Evolutionary conservation across 371 early-diverging fungal species (phyloP).

Genomic region (Amoeboaphelidium protococcarum): DNA sequence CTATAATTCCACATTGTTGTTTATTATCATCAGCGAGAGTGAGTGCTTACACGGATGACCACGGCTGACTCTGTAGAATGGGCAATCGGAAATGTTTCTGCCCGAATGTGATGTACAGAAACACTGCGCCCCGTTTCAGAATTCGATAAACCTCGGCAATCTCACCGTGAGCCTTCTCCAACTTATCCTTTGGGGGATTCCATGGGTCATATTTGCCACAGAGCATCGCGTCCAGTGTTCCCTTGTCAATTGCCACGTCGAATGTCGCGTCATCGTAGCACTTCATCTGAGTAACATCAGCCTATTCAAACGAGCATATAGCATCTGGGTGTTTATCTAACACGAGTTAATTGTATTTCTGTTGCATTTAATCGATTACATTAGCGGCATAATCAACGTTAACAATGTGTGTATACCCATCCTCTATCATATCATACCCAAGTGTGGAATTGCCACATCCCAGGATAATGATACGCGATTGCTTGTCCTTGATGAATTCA

Average conservation of each 20-base stretch:
- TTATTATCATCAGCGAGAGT: no score
- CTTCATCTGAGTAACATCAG: no score
- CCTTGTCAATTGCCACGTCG: constrained; percentile 61
- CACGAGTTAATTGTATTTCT: constrained; percentile 23
- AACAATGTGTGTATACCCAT: constrained; percentile 39
- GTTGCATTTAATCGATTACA: constrained; percentile 49
- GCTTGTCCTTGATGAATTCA: constrained; percentile 22
- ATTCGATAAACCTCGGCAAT: constrained; percentile 43
- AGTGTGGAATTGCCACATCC: constrained; percentile 49
- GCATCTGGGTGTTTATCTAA: no score
- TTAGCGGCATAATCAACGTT: constrained; percentile 53
- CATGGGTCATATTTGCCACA: constrained; percentile 61
- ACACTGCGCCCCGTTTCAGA: constrained; percentile 42
- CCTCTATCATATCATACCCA: constrained; percentile 22
- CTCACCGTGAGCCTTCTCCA: constrained; percentile 30
- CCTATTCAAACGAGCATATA: constrained; percentile 17
- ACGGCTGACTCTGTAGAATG: no score
- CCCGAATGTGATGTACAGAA: no score
- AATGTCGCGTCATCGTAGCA: constrained; percentile 25
- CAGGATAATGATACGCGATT: constrained; percentile 33
- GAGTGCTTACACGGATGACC: no score
- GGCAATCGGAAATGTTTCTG: no score
- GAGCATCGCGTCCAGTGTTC: constrained; percentile 21
- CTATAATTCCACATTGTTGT: no score
- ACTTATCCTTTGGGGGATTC: constrained; percentile 44